Conservation (phyloP, 768 basidiomycete species). For the Podaxis rugospora region DNA sequence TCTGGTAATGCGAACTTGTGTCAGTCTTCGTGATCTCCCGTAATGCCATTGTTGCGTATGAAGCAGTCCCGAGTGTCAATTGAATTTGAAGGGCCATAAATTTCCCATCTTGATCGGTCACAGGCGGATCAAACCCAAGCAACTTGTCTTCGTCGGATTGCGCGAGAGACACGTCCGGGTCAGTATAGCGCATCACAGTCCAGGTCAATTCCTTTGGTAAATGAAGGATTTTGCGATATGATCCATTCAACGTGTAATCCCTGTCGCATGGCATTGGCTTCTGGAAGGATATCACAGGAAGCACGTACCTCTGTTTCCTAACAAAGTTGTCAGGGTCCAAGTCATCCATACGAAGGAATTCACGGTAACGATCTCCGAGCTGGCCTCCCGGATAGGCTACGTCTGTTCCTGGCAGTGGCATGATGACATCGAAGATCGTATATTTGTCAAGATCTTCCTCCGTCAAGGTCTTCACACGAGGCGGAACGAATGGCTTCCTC, state of each 20-base stretch:
- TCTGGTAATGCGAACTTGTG: constrained; percentile 90
- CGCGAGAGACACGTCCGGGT: constrained; percentile 87
- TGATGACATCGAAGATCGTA: constrained; percentile 90
- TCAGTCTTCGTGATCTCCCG: constrained; percentile 94
- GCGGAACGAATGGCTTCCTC: constrained; percentile 57
- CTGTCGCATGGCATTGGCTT: constrained; percentile 33
- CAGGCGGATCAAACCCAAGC: constrained; percentile 74
- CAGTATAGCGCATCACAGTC: constrained; percentile 83
- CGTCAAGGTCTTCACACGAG: constrained; percentile 72
- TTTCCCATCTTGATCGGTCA: constrained; percentile 63
- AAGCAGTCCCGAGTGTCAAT: constrained; percentile 82
- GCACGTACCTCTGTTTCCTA: constrained; percentile 79
- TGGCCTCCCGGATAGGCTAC: constrained; percentile 87
- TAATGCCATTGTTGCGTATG: constrained; percentile 98
- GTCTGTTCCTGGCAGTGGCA: constrained; percentile 96
- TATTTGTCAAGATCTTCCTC: constrained; percentile 76
- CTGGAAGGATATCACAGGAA: background rate
- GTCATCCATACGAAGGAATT: constrained; percentile 81
- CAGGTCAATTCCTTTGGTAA: constrained; percentile 79
- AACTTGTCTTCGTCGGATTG: constrained; percentile 95
- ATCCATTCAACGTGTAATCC: constrained; percentile 89
- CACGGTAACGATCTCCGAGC: constrained; percentile 82
- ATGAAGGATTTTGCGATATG: constrained; percentile 90
- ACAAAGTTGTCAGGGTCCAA: constrained; percentile 87
- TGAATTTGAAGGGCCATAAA: constrained; percentile 87